Evolutionary conservation across 192 early-diverging fungal species (phyloP).

Genomic region (Mortierella hygrophila): DNA sequence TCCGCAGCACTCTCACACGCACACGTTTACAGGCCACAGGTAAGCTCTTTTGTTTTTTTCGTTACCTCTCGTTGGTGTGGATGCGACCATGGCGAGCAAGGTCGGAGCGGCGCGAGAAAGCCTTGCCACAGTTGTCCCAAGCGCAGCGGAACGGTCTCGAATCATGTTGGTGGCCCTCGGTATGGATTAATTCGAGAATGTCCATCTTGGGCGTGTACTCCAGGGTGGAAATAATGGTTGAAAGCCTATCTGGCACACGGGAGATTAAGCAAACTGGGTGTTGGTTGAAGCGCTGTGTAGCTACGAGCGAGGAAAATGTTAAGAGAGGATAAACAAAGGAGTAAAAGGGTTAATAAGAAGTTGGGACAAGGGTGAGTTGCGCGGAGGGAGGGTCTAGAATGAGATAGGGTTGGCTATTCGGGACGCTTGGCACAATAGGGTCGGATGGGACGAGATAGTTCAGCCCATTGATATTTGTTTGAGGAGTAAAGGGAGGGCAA

Average conservation of each 20-base stretch:
- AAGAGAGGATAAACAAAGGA: not conserved
- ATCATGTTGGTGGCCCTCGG: constrained; percentile 57
- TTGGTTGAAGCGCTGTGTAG: not conserved
- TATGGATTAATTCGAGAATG: constrained; percentile 68
- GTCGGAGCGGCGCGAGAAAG: constrained; percentile 79
- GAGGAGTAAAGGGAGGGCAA: not conserved
- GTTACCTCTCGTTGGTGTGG: constrained; percentile 81
- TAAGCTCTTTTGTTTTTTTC: not conserved
- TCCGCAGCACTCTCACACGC: constrained; percentile 7
- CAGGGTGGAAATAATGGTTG: constrained; percentile 41
- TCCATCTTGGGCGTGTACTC: constrained; percentile 60
- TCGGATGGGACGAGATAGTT: not conserved
- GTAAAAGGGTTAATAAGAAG: not conserved
- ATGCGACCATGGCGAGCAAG: constrained; percentile 83
- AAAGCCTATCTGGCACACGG: constrained; percentile 27
- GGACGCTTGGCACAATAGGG: not conserved
- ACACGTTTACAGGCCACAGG: not conserved
- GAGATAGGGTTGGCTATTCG: not conserved
- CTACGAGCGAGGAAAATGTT: not conserved
- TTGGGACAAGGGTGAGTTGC: not conserved
- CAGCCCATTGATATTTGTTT: not conserved
- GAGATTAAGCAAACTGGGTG: not conserved
- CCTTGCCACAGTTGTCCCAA: constrained; percentile 75
- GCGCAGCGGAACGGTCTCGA: constrained; percentile 67
- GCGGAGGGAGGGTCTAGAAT: constrained; percentile 2